A percentile compares a stretch with the other conserved stretches of the same genome.
phyloP scores from a whole-genome alignment of 768 basidiomycete species.

The Podaxis carcinomalis region DNA sequence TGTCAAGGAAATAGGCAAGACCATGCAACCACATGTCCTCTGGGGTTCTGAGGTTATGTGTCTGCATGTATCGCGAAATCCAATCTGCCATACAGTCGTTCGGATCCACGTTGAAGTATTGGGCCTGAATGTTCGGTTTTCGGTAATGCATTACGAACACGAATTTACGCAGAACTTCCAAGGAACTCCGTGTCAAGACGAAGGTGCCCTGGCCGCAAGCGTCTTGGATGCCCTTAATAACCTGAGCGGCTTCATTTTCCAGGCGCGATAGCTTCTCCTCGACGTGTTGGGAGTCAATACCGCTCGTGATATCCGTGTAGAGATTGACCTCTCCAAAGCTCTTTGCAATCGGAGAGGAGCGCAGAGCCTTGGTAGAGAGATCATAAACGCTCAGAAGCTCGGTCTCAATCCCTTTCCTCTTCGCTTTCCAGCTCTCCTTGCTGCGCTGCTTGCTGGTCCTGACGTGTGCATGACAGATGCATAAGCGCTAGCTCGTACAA shows the following conservation, averaged over 20 bases:
- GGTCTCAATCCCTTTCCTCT: conserved; percentile 11
- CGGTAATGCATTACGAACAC: conserved; percentile 27
- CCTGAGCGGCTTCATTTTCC: conserved; percentile 19
- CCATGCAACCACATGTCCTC: conserved; percentile 21
- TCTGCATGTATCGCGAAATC: conserved; percentile 15
- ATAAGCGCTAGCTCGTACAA: not conserved
- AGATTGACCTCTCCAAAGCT: conserved; percentile 20
- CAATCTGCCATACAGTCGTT: conserved; percentile 15
- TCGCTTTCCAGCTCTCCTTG: conserved; percentile 13
- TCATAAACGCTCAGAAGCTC: conserved; percentile 17
- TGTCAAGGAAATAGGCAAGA: conserved; percentile 23
- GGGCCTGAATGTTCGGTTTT: conserved; percentile 6
- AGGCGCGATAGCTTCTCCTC: conserved; percentile 22
- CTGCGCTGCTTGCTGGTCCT: conserved; percentile 14
- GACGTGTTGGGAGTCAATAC: conserved; percentile 20
- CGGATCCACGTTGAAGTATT: conserved; percentile 20
- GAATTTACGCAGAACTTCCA: conserved; percentile 25
- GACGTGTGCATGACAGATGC: not conserved
- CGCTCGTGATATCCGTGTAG: conserved; percentile 18
- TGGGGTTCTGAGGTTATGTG: conserved; percentile 16
- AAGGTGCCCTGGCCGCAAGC: conserved; percentile 5
- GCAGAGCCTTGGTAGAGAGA: conserved; percentile 12
- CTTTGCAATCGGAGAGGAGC: conserved; percentile 12
- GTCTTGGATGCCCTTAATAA: conserved; percentile 13
- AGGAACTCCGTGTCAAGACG: conserved; percentile 14